Evolutionary conservation across 495 filamentous ascomycete genomes (phyloP).

Genomic region (Evernia prunastri): DNA sequence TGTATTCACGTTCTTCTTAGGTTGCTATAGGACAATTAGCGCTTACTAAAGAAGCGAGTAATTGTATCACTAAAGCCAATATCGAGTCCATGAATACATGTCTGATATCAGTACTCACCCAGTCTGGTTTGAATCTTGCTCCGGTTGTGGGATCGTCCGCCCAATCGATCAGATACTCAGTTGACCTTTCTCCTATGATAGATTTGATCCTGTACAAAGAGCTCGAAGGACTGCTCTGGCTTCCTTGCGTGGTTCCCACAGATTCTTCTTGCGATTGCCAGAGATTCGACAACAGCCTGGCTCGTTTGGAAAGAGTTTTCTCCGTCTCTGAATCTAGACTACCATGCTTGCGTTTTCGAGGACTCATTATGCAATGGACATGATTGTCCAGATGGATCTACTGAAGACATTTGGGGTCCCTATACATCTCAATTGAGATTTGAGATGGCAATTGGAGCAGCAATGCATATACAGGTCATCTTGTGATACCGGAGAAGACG

Average conservation of each 20-base stretch:
- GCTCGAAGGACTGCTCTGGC: constrained; percentile 10
- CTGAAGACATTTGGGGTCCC: background rate
- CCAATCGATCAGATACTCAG: constrained; percentile 42
- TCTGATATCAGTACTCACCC: constrained; percentile 31
- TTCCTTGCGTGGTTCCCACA: constrained; percentile 1
- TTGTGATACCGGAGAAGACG: background rate
- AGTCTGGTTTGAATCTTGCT: constrained; percentile 34
- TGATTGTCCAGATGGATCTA: background rate
- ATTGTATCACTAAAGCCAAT: background rate
- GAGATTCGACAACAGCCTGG: constrained; percentile 15
- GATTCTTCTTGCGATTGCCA: constrained; percentile 18
- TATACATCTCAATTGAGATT: background rate
- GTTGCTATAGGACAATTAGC: constrained; percentile 31
- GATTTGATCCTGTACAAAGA: constrained; percentile 30
- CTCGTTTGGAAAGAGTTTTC: constrained; percentile 17
- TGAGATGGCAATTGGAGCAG: background rate
- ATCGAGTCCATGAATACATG: background rate
- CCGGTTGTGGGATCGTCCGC: constrained; percentile 28
- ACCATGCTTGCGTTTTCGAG: constrained; percentile 26
- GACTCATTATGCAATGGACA: constrained; percentile 25
- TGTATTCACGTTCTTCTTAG: constrained; percentile 37
- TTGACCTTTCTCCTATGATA: constrained; percentile 37
- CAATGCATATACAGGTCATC: background rate
- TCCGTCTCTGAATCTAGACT: constrained; percentile 17
- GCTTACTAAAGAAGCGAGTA: background rate